phyloP scores from a whole-genome alignment of 495 filamentous ascomycete genomes.

The Physcia stellaris region DNA sequence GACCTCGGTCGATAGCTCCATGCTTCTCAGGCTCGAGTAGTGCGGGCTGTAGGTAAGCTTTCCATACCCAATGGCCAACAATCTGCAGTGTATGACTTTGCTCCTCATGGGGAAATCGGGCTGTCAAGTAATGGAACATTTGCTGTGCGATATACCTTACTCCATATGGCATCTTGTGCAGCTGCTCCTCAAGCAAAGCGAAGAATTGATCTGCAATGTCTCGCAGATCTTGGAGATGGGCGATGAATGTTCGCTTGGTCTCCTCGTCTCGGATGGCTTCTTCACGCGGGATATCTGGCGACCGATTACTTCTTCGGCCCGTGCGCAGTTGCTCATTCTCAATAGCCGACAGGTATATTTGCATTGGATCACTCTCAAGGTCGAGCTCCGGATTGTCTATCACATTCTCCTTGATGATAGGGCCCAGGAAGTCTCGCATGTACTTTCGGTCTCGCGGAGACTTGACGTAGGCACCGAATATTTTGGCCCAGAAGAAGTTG shows the following conservation, averaged over 20 bases:
- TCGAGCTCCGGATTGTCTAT: conserved; percentile 84
- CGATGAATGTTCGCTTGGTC: conserved; percentile 80
- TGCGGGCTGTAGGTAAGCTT: conserved; percentile 82
- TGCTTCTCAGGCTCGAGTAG: conserved; percentile 75
- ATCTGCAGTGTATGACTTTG: conserved; percentile 68
- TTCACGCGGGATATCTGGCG: conserved; percentile 72
- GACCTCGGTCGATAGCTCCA: conserved; percentile 73
- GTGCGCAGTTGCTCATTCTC: conserved; percentile 95
- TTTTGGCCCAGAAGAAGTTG: conserved; percentile 83
- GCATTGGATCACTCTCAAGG: conserved; percentile 92
- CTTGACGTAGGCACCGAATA: conserved; percentile 77
- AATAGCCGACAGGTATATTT: conserved; percentile 88
- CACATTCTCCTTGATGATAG: conserved; percentile 73
- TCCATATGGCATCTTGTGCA: conserved; percentile 86
- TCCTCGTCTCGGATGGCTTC: conserved; percentile 87
- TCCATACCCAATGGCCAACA: conserved; percentile 83
- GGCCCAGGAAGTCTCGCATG: conserved; percentile 68
- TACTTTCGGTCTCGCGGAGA: conserved; percentile 89
- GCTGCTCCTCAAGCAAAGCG: conserved; percentile 59
- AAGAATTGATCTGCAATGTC: conserved; percentile 90
- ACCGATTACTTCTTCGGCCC: conserved; percentile 64
- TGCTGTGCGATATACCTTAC: conserved; percentile 80
- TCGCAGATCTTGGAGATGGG: conserved; percentile 81
- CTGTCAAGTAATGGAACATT: conserved; percentile 62
- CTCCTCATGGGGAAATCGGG: conserved; percentile 66